Evolutionary conservation across 768 basidiomycete genomes (phyloP).

Genomic region (Coprinopsis strossmayeri): DNA sequence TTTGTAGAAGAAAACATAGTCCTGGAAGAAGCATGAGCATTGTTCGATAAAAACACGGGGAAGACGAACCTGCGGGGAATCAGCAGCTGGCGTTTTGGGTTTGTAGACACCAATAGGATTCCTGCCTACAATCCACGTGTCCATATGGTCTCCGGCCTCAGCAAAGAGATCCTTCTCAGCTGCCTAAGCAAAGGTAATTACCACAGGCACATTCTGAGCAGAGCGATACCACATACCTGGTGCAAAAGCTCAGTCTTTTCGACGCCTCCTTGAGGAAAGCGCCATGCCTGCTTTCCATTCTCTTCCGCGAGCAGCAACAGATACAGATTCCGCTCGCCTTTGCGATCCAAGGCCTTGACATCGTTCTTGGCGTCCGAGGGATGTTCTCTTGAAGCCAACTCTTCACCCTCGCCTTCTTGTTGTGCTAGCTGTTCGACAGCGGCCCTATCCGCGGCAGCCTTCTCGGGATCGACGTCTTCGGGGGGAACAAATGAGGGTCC

Average conservation of each 20-base stretch:
- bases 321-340: constrained; percentile 82
- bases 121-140: constrained; percentile 89
- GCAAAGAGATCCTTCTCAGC: constrained; percentile 64
- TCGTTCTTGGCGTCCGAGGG: constrained; percentile 56
- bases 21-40: too few relatives aligned
- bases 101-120: constrained; percentile 81
- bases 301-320: constrained; percentile 59
- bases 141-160: constrained; percentile 79
- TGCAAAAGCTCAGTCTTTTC: constrained; percentile 67
- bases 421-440: constrained; percentile 50
- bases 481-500: constrained; percentile 51
- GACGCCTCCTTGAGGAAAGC: constrained; percentile 68
- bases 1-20: constrained; percentile 84
- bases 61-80: constrained; percentile 30
- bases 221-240: constrained; percentile 42
- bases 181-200: constrained; percentile 38
- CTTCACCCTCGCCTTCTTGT: constrained; percentile 57
- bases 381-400: constrained; percentile 53
- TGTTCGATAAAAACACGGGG: background rate
- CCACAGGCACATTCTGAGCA: background rate
- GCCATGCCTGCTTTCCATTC: constrained; percentile 58
- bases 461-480: constrained; percentile 38
- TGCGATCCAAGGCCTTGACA: constrained; percentile 71
- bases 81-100: constrained; percentile 29
- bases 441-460: constrained; percentile 47